A percentile compares a stretch with the other conserved stretches of the same genome.
Conservation (phyloP, 2,329 filamentous ascomycete species). For the Colletotrichum orchidophilum region DNA sequence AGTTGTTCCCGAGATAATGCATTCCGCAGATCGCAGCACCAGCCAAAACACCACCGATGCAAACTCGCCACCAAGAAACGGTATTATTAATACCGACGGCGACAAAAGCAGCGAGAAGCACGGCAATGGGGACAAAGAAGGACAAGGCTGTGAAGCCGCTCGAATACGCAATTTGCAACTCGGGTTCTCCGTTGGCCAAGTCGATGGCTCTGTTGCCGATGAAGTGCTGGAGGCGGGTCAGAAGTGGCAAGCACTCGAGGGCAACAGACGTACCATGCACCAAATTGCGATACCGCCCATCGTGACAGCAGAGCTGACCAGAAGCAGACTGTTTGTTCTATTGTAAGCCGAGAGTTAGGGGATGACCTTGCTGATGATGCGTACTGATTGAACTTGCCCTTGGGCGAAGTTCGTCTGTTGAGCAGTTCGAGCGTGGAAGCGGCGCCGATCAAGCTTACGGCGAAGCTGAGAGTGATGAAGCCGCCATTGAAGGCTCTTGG, state of each 20-base stretch:
- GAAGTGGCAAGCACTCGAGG: conserved; percentile 47
- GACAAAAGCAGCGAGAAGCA: conserved; percentile 77
- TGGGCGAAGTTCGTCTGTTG: conserved; percentile 76
- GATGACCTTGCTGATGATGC: conserved; percentile 33
- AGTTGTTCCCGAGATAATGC: conserved; percentile 89
- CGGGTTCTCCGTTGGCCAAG: conserved; percentile 68
- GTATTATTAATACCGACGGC: conserved; percentile 69
- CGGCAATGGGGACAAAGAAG: conserved; percentile 81
- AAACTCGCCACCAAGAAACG: conserved; percentile 67
- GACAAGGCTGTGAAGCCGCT: conserved; percentile 77
- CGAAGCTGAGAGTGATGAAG: conserved; percentile 77
- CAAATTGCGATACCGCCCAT: conserved; percentile 81
- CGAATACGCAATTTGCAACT: conserved; percentile 79
- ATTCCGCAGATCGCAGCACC: conserved; percentile 83
- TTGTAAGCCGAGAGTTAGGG: not conserved
- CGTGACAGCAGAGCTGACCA: conserved; percentile 71
- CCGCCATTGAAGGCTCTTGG: conserved; percentile 63
- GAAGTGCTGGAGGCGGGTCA: conserved; percentile 70
- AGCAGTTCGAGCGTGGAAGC: conserved; percentile 84
- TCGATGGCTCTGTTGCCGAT: conserved; percentile 84
- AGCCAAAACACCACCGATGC: conserved; percentile 72
- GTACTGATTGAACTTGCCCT: conserved; percentile 76
- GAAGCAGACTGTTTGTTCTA: conserved; percentile 59
- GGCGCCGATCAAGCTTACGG: conserved; percentile 81
- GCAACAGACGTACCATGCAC: conserved; percentile 66